Evolutionary conservation across 345 rosid genomes (phyloP).

Genomic region (Lumnitzera racemosa): DNA sequence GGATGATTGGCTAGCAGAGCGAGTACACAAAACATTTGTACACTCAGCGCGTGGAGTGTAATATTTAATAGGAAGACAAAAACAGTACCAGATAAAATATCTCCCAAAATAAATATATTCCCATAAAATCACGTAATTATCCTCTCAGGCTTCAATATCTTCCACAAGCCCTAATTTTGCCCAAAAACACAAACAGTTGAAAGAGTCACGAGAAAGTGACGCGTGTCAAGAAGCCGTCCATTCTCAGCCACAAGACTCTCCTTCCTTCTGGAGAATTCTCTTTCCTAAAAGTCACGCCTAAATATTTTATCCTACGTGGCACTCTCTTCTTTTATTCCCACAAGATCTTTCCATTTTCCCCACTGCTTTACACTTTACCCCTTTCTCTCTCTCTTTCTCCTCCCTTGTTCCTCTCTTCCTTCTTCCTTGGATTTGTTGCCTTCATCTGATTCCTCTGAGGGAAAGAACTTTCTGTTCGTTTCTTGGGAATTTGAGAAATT

Average conservation of each 20-base stretch:
- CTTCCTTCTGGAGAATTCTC: conserved; percentile 41
- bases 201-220: conserved; percentile 12
- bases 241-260: conserved; percentile 50
- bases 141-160: conserved; percentile 1
- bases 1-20: conserved; percentile 4
- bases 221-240: conserved; percentile 19
- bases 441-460: neutral
- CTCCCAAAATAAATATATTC: neutral
- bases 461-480: neutral
- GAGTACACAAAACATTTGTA: neutral
- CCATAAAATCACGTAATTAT: neutral
- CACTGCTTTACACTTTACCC: neutral
- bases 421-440: neutral
- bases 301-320: conserved; percentile 38
- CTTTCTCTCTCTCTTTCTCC: conserved; percentile 1
- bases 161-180: conserved; percentile 13
- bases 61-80: neutral
- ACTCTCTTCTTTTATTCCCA: neutral
- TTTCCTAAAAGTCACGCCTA: conserved; percentile 6
- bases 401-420: conserved; percentile 2
- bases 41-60: conserved; percentile 4
- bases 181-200: conserved; percentile 5
- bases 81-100: neutral
- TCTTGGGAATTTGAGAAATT: conserved; percentile 4
- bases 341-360: neutral